phyloP scores from a whole-genome alignment of 345 rosid genomes.

The Dipteronia sinensis region DNA sequence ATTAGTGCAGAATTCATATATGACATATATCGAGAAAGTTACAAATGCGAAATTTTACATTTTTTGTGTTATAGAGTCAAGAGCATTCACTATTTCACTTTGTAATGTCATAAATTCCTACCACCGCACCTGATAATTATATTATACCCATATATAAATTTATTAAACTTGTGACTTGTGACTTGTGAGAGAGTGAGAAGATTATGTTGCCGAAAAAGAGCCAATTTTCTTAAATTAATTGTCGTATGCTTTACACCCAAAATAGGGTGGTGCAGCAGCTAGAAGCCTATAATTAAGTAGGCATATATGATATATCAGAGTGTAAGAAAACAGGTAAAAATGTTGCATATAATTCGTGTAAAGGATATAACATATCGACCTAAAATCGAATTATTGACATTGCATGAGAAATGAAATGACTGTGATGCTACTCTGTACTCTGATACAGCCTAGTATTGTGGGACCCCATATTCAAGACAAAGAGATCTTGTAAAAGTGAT shows the following conservation, averaged over 20 bases:
- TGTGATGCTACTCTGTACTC: background rate
- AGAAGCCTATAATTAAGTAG: background rate
- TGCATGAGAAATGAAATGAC: background rate
- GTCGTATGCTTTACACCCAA: background rate
- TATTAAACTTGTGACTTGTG: no score
- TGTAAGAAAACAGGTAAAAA: background rate
- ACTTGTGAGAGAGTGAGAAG: no score
- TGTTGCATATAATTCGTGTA: background rate
- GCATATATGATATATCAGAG: background rate
- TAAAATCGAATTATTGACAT: background rate
- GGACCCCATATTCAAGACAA: background rate
- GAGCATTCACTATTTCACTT: no score
- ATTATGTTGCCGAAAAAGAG: no score
- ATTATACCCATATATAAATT: no score
- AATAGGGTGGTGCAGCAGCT: background rate
- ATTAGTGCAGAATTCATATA: no score
- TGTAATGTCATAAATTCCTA: no score
- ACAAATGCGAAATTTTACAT: no score
- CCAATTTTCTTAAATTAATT: no score
- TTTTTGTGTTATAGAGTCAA: no score
- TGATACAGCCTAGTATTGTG: background rate
- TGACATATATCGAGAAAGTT: no score
- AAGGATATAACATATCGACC: background rate
- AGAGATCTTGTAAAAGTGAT: slow-evolving; percentile 4
- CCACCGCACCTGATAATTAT: no score